A percentile compares a stretch with the other conserved stretches of the same genome.
These are phyloP conservation scores for Nicotiana knightiana DNA, from an alignment of 257 asterid genomes.

Conservation along the genomic window DNA sequence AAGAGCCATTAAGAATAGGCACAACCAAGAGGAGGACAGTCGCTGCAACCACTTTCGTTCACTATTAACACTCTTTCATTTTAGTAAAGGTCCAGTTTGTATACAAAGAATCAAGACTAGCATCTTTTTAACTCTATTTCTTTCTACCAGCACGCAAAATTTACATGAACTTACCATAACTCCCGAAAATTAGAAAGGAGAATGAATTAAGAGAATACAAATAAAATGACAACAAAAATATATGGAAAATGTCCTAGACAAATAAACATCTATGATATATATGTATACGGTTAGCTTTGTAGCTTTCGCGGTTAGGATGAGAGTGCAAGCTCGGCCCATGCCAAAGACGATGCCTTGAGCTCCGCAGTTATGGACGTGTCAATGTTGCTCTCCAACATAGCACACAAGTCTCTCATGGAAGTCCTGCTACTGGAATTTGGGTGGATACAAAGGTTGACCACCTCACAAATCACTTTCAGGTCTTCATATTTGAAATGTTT, in stretches of 20 bases:
- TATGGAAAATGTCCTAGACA: neutral
- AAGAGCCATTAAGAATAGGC: neutral
- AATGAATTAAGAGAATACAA: slow-evolving; percentile 3
- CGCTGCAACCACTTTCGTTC: neutral
- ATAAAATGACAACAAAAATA: neutral
- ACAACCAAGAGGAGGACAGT: neutral
- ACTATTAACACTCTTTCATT: neutral
- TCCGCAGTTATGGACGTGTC: slow-evolving; percentile 72
- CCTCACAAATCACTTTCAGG: slow-evolving; percentile 63
- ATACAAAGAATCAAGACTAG: slow-evolving; percentile 32
- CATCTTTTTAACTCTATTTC: slow-evolving; percentile 10
- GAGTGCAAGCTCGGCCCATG: slow-evolving; percentile 95
- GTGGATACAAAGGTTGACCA: slow-evolving; percentile 52
- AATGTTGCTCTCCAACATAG: slow-evolving; percentile 53
- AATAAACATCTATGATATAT: slow-evolving; percentile 19
- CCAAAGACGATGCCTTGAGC: slow-evolving; percentile 70
- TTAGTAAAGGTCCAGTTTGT: neutral
- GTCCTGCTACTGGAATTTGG: slow-evolving; percentile 46
- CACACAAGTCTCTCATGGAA: slow-evolving; percentile 62
- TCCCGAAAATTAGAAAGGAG: neutral
- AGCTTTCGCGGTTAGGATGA: slow-evolving; percentile 39
- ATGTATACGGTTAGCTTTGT: slow-evolving; percentile 29
- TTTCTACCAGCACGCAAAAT: slow-evolving; percentile 24
- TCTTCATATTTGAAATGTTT: slow-evolving; percentile 75
- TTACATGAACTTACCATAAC: slow-evolving; percentile 22